These are phyloP conservation scores for Venturia aucupariae DNA, from an alignment of 2,329 filamentous ascomycete genomes.

Conservation along the genomic window DNA sequence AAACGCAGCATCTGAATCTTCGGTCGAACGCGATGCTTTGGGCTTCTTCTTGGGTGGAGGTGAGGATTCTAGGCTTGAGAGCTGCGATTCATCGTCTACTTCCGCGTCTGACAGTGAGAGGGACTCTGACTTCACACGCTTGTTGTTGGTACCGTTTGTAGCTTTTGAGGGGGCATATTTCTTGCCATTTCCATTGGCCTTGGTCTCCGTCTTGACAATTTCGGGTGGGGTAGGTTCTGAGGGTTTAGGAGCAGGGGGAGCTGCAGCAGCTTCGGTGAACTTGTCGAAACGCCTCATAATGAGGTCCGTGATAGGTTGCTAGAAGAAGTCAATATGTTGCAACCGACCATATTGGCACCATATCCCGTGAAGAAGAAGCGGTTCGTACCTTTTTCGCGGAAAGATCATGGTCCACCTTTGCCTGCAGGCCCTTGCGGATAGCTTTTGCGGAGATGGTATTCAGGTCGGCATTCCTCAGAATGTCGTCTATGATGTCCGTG, in stretches of 20 bases:
- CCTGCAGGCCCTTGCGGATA: constrained; percentile 55
- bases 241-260: constrained; percentile 18
- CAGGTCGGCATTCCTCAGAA: constrained; percentile 51
- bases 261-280: constrained; percentile 30
- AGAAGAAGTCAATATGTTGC: background rate
- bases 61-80: constrained; percentile 33
- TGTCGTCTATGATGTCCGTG: constrained; percentile 52
- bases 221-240: constrained; percentile 31
- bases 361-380: background rate
- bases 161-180: constrained; percentile 17
- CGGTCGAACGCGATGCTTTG: constrained; percentile 56
- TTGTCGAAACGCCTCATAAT: constrained; percentile 44
- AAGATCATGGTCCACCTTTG: constrained; percentile 51
- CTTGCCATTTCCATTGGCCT: constrained; percentile 17
- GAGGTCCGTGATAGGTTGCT: constrained; percentile 37
- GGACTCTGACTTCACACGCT: constrained; percentile 27
- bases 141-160: constrained; percentile 20
- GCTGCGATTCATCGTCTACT: constrained; percentile 27
- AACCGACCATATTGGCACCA: background rate
- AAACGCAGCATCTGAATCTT: constrained; percentile 76
- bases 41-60: constrained; percentile 42
- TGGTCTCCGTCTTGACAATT: constrained; percentile 19
- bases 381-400: constrained; percentile 49
- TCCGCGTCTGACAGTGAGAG: constrained; percentile 17
- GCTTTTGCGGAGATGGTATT: constrained; percentile 57